Percentiles rank a stretch among this genome's conserved stretches.
phyloP scores from a whole-genome alignment of 2,329 filamentous ascomycete genomes.

The Raffaelea ambrosiae region DNA sequence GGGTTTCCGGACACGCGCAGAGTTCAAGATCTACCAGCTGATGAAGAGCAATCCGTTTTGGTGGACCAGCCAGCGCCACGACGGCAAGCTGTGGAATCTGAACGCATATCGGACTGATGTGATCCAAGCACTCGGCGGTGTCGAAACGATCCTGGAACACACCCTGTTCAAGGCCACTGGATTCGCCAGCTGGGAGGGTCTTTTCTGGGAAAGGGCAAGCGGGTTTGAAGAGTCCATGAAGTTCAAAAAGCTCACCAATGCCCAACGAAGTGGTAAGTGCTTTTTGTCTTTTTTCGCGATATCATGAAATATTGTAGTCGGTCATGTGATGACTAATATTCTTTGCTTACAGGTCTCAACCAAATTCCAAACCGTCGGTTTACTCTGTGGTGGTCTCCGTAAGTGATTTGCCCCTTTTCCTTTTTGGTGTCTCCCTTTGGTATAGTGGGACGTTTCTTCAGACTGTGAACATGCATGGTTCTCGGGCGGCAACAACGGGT shows the following conservation, averaged over 20 bases:
- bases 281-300: too few species aligned
- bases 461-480: too few species aligned
- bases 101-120: constrained; percentile 87
- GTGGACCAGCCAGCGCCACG: constrained; percentile 97
- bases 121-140: constrained; percentile 90
- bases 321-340: too few species aligned
- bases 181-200: constrained; percentile 92
- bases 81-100: constrained; percentile 95
- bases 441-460: too few species aligned
- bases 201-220: constrained; percentile 63
- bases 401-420: background rate
- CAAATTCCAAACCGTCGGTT: constrained; percentile 99
- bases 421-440: too few species aligned
- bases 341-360: constrained; percentile 80
- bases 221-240: constrained; percentile 69
- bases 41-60: constrained; percentile 99
- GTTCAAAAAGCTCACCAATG: constrained; percentile 98
- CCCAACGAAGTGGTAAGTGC: constrained; percentile 84
- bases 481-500: too few species aligned
- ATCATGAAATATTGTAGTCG: too few species aligned
- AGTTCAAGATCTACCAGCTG: constrained; percentile 97
- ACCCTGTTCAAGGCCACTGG: constrained; percentile 95
- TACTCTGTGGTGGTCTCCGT: constrained; percentile 87
- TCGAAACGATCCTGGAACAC: constrained; percentile 96
- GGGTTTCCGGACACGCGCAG: constrained; percentile 87